These are phyloP conservation scores for Echinosophora koreensis DNA, from an alignment of 306 rosid species.

Conservation along the genomic window DNA sequence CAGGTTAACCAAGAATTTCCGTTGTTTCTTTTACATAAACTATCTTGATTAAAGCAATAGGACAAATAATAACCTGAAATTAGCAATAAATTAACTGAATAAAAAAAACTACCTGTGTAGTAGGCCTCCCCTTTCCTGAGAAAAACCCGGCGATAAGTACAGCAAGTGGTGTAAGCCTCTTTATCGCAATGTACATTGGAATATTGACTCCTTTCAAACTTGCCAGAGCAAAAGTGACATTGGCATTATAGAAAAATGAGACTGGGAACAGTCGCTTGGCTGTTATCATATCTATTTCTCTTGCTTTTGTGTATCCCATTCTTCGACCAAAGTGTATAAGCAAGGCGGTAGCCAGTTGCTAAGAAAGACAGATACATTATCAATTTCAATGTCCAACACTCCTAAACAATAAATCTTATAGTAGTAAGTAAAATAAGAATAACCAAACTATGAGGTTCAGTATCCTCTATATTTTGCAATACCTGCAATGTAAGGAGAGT, in stretches of 20 bases:
- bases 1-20: constrained; percentile 1
- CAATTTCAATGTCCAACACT: constrained; percentile 16
- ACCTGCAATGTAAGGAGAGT: constrained; percentile 95
- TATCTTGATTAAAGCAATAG: neutral
- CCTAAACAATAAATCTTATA: neutral
- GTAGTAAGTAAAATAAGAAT: neutral
- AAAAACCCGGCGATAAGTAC: constrained; percentile 81
- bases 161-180: constrained; percentile 97
- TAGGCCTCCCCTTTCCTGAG: constrained; percentile 81
- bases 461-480: neutral
- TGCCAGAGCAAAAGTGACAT: constrained; percentile 96
- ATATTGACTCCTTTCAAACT: constrained; percentile 97
- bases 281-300: constrained; percentile 66
- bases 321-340: constrained; percentile 78
- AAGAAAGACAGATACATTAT: constrained; percentile 29
- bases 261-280: constrained; percentile 82
- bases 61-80: neutral
- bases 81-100: neutral
- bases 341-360: constrained; percentile 83
- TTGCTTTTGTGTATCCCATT: constrained; percentile 78
- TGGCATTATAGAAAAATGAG: constrained; percentile 90
- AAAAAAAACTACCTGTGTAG: constrained; percentile 61
- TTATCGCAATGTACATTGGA: constrained; percentile 97
- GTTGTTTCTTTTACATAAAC: neutral
- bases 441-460: neutral